Evolutionary conservation across 1,284 basidiomycete genomes (phyloP), one percentile per base, ranked within the genome.

Genomic region (Trametes sp.): DNA sequence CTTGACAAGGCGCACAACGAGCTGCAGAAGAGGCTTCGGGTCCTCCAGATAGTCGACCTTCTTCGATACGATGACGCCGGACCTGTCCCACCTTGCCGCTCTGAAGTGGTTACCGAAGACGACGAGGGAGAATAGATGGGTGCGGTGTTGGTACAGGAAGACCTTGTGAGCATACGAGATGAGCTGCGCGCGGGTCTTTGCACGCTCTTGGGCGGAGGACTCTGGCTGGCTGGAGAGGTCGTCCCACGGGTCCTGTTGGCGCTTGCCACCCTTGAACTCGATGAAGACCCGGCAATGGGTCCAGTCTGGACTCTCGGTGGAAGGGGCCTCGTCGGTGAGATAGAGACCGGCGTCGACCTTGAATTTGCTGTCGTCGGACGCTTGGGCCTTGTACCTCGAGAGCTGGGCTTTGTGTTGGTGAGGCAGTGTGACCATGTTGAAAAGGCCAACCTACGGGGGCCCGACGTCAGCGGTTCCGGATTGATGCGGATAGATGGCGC

Each of bases 31-130:
- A 11, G 52, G 10, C 23, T 41, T n/a, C 1, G 69, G 64, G 6
- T 61, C 36, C 7, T 59, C 35, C 31, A 41, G 41, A 53, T 67
- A 65, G 48, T 65, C 42, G 52, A 65, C 59, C 21, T 31, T 24
- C 21, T 62, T 51, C 1, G 61, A 60, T 41, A 69, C 59, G 21
- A 66, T 62, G 51, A 65, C 56, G 2, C 66, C 68, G 1, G 64
- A 54, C 41, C 63, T 46, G 26, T 69, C 68, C 66, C 64, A 69
- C 21, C 60, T 61, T 14, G 62, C 4, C 8, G 62, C 31, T 1
- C 70, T 64, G 14, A 59, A 55, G 19, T 42, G 2, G 19, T 49
- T 35, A 16, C 46, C 46, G 36, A 41, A 41, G 45, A 57, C 14
- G 36, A 49, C 41, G 26, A 57, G 55, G 0, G 55, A 28, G 46